phyloP scores from a whole-genome alignment of 2,329 filamentous ascomycete genomes.

The Clonostachys sp. region DNA sequence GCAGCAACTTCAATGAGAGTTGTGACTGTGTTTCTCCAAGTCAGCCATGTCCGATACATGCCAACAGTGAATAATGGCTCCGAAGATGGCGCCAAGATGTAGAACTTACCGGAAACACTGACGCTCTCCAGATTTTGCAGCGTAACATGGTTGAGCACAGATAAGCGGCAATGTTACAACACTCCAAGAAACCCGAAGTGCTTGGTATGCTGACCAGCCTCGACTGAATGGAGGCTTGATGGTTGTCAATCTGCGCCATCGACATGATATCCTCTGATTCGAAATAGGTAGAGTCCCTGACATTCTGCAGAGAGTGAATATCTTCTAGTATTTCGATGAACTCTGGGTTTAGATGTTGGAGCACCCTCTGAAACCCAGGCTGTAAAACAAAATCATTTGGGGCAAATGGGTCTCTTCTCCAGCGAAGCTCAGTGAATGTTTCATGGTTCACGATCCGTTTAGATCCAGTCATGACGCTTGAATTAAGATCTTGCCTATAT shows the following conservation, averaged over 20 bases:
- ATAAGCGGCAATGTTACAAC: conserved; percentile 32
- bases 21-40: conserved; percentile 13
- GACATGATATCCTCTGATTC: conserved; percentile 8
- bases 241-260: conserved; percentile 28
- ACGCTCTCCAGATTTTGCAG: conserved; percentile 31
- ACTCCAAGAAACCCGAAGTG: conserved; percentile 15
- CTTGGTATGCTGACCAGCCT: conserved; percentile 18
- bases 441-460: conserved; percentile 29
- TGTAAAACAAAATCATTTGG: conserved; percentile 16
- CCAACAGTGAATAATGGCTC: too few relatives aligned
- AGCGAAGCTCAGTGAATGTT: conserved; percentile 33
- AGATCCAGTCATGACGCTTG: conserved; percentile 29
- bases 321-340: conserved; percentile 31
- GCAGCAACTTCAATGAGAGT: conserved; percentile 21
- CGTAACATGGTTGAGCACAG: conserved; percentile 31
- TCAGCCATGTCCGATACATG: background rate
- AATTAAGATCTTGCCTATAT: conserved; percentile 36
- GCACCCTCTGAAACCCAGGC: background rate
- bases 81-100: background rate
- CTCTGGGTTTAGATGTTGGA: conserved; percentile 14
- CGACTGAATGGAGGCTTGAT: conserved; percentile 35
- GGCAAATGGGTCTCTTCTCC: conserved; percentile 25
- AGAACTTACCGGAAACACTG: conserved; percentile 28
- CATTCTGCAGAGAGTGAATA: conserved; percentile 27
- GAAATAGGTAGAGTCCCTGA: conserved; percentile 20